A percentile compares a stretch with the other conserved stretches of the same genome.
phyloP scores from a whole-genome alignment of 192 early-diverging fungal species.

The Funneliformis geosporum region DNA sequence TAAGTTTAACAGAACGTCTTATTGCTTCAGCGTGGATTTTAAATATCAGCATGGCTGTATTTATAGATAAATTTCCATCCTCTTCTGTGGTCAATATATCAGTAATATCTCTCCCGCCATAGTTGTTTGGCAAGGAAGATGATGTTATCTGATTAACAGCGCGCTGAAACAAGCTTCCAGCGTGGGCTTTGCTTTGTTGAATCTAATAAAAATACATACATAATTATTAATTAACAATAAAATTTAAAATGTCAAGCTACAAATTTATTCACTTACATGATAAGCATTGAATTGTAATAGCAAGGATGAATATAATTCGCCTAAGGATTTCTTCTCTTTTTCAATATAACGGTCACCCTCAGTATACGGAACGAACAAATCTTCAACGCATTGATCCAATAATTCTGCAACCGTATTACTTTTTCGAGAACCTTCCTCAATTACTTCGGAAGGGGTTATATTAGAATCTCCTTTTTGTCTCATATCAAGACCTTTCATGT shows the following conservation, averaged over 20 bases:
- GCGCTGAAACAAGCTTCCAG: constrained; percentile 17
- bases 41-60: constrained; percentile 56
- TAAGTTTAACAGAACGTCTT: constrained; percentile 77
- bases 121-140: background rate
- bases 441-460: constrained; percentile 20
- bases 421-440: constrained; percentile 22
- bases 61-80: constrained; percentile 45
- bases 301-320: constrained; percentile 56
- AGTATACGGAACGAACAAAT: constrained; percentile 93
- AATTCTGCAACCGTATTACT: constrained; percentile 66
- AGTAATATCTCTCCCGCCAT: background rate
- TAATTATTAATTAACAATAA: background rate
- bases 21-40: constrained; percentile 79
- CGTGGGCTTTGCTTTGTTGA: background rate
- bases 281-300: constrained; percentile 47
- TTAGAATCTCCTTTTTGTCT: constrained; percentile 45
- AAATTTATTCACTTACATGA: constrained; percentile 33
- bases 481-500: constrained; percentile 66
- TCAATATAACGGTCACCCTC: constrained; percentile 86
- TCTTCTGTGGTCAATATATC: constrained; percentile 39
- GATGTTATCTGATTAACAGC: constrained; percentile 32
- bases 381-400: constrained; percentile 88
- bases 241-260: too few species aligned
- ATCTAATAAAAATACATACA: background rate
- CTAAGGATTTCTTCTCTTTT: constrained; percentile 71